Conservation (phyloP, 352 stramenopile genomes). For the Discostella stelligera region DNA sequence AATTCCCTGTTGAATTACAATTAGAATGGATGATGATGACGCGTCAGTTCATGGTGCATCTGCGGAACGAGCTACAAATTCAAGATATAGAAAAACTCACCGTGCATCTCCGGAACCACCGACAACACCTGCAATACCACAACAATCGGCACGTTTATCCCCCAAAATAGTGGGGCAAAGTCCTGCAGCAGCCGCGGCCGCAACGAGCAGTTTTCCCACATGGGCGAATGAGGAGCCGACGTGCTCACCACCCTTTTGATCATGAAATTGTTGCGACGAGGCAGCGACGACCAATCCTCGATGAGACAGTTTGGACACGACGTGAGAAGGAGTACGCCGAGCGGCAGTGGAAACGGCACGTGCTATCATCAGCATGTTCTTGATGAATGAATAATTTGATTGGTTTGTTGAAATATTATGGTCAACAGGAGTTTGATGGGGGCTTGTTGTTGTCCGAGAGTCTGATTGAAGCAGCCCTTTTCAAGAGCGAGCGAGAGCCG, state of each 20-base stretch:
- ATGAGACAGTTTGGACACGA: slow-evolving; percentile 20
- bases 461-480: no score
- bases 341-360: slow-evolving; percentile 16
- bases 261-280: slow-evolving; percentile 23
- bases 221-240: background rate
- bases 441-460: background rate
- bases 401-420: background rate
- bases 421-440: background rate
- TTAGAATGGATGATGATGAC: background rate
- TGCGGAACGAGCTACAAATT: background rate
- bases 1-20: slow-evolving; percentile 40
- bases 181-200: slow-evolving; percentile 29
- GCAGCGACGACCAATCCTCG: slow-evolving; percentile 32
- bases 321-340: background rate
- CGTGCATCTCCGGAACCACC: slow-evolving; percentile 39
- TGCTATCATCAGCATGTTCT: slow-evolving; percentile 19
- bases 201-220: slow-evolving; percentile 17
- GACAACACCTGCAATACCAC: slow-evolving; percentile 53
- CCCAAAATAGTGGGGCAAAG: background rate
- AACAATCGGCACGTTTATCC: slow-evolving; percentile 31
- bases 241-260: background rate
- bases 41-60: background rate
- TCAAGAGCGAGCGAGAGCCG: no score
- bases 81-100: slow-evolving; percentile 36
- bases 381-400: slow-evolving; percentile 1